A percentile compares a stretch with the other conserved stretches of the same genome.
phyloP scores from a whole-genome alignment of 371 early-diverging fungal genomes.

The Synchytrium microbalum region DNA sequence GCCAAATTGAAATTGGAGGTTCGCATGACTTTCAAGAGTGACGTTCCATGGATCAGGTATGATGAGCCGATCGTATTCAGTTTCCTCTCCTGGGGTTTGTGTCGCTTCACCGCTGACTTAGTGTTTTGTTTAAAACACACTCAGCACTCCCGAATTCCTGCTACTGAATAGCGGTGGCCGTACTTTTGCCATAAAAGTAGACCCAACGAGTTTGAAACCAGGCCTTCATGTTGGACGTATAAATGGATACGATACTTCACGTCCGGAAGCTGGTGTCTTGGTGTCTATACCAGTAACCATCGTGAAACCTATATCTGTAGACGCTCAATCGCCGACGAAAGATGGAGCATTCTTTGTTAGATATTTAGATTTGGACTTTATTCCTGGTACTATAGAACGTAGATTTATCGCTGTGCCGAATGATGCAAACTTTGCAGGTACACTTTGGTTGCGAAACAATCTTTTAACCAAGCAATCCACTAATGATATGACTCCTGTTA shows the following conservation, averaged over 20 bases:
- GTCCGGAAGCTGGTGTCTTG: constrained; percentile 59
- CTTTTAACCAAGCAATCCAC: too few relatives aligned
- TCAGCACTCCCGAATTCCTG: too few relatives aligned
- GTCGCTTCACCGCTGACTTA: too few relatives aligned
- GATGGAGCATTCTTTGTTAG: neutral
- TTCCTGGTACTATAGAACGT: constrained; percentile 71
- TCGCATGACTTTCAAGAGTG: too few relatives aligned
- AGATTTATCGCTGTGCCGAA: constrained; percentile 73
- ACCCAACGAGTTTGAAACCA: constrained; percentile 67
- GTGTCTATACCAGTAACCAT: constrained; percentile 86
- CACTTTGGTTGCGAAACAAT: too few relatives aligned
- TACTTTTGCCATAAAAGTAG: constrained; percentile 65
- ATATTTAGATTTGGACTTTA: constrained; percentile 41
- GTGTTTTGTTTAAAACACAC: too few relatives aligned
- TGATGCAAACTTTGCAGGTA: constrained; percentile 64
- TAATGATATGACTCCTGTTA: constrained; percentile 6
- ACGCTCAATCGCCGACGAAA: neutral
- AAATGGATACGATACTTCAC: constrained; percentile 64
- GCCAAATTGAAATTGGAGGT: too few relatives aligned
- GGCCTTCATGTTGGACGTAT: constrained; percentile 78
- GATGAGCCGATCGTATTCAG: too few relatives aligned
- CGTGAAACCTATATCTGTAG: constrained; percentile 58
- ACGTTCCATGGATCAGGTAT: too few relatives aligned
- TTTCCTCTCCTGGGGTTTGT: too few relatives aligned
- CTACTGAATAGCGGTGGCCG: too few relatives aligned